phyloP scores from a whole-genome alignment of 441 rosid genomes.

The Populus hybrid region DNA sequence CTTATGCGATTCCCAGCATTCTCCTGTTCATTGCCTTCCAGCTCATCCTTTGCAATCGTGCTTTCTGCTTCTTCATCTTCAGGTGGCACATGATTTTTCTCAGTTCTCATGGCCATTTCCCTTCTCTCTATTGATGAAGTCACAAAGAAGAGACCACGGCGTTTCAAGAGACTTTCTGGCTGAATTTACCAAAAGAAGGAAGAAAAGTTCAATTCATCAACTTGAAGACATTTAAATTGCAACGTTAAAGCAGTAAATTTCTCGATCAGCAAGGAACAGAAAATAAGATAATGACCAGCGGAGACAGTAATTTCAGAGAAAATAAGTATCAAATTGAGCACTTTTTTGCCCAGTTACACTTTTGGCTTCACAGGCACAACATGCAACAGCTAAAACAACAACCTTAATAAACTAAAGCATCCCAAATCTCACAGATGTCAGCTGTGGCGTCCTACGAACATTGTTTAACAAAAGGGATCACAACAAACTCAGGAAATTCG shows the following conservation, averaged over 20 bases:
- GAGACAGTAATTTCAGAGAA: background rate
- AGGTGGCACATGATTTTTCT: slow-evolving; percentile 31
- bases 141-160: slow-evolving; percentile 58
- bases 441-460: background rate
- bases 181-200: slow-evolving; percentile 25
- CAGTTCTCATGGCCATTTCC: slow-evolving; percentile 44
- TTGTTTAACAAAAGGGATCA: background rate
- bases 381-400: background rate
- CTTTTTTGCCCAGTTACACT: background rate
- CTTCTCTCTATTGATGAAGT: slow-evolving; percentile 78
- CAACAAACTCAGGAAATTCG: too few relatives aligned
- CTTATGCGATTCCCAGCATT: slow-evolving; percentile 39
- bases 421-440: background rate
- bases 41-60: slow-evolving; percentile 22
- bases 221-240: background rate
- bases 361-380: background rate
- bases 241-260: background rate
- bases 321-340: background rate
- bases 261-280: background rate
- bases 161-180: slow-evolving; percentile 66
- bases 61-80: slow-evolving; percentile 40
- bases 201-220: background rate
- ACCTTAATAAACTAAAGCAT: background rate
- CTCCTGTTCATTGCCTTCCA: slow-evolving; percentile 39
- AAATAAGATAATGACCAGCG: background rate